phyloP scores from a whole-genome alignment of 192 early-diverging fungal species.

The Podila epigama region DNA sequence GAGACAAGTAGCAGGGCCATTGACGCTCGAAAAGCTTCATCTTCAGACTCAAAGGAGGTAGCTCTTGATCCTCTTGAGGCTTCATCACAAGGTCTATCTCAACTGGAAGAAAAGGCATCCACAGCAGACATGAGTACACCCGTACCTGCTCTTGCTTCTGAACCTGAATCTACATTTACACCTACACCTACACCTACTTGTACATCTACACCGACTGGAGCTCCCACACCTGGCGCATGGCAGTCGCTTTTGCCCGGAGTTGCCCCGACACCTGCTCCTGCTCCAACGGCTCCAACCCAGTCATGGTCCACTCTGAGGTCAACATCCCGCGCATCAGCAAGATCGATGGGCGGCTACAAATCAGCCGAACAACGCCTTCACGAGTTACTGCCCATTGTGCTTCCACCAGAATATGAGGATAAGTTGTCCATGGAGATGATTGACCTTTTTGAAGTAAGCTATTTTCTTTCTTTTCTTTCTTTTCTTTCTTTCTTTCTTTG shows the following conservation, averaged over 20 bases:
- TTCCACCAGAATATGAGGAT: slow-evolving; percentile 46
- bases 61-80: too few species aligned
- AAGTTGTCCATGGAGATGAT: slow-evolving; percentile 65
- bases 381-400: slow-evolving; percentile 30
- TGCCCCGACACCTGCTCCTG: neutral
- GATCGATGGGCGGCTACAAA: neutral
- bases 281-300: neutral
- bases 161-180: too few species aligned
- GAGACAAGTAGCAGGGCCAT: too few species aligned
- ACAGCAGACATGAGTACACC: too few species aligned
- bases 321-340: neutral
- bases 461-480: neutral
- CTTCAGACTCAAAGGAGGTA: too few species aligned
- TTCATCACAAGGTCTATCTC: too few species aligned
- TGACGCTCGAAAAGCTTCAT: too few species aligned
- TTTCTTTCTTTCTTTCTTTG: neutral
- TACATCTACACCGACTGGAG: neutral
- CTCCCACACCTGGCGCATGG: neutral
- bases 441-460: slow-evolving; percentile 59
- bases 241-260: neutral
- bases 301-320: slow-evolving; percentile 2
- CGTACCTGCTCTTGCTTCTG: too few species aligned
- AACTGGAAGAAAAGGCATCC: too few species aligned
- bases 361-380: slow-evolving; percentile 14
- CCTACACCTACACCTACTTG: neutral